Conservation (phyloP, 441 rosid genomes). For the Manihot esculenta region DNA sequence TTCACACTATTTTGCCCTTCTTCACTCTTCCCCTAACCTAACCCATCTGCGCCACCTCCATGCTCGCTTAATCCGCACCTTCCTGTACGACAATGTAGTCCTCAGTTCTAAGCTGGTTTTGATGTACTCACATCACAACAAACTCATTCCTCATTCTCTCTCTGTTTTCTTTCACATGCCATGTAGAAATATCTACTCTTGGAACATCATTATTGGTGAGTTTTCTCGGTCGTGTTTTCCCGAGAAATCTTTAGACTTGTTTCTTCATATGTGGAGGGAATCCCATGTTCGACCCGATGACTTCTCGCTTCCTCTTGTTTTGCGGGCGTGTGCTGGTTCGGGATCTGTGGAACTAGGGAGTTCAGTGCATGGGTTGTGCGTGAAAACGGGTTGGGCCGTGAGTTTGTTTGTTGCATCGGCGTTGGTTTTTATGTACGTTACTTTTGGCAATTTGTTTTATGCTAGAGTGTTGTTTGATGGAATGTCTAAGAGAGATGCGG, state of each 20-base stretch:
- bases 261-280: constrained; percentile 47
- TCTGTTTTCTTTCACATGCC: constrained; percentile 63
- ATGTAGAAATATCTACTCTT: constrained; percentile 45
- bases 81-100: constrained; percentile 42
- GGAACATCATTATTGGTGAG: constrained; percentile 65
- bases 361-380: constrained; percentile 45
- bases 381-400: constrained; percentile 41
- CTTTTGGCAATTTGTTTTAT: constrained; percentile 23
- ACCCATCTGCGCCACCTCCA: constrained; percentile 53
- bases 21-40: constrained; percentile 41
- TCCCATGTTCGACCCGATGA: constrained; percentile 41
- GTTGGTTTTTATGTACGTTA: constrained; percentile 42
- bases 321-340: constrained; percentile 45
- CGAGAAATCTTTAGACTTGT: constrained; percentile 36
- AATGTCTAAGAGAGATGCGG: constrained; percentile 49
- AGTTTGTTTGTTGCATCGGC: constrained; percentile 54
- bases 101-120: constrained; percentile 54
- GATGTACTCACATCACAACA: constrained; percentile 42
- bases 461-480: constrained; percentile 54
- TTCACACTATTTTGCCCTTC: constrained; percentile 43
- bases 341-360: constrained; percentile 28
- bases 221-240: constrained; percentile 47
- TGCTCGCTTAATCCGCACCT: constrained; percentile 54
- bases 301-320: constrained; percentile 59
- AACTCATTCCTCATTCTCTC: constrained; percentile 44